Base-by-base conservation (phyloP, 2,329 filamentous ascomycete genomes). In the Phaeosphaeriaceae sp. region DNA sequence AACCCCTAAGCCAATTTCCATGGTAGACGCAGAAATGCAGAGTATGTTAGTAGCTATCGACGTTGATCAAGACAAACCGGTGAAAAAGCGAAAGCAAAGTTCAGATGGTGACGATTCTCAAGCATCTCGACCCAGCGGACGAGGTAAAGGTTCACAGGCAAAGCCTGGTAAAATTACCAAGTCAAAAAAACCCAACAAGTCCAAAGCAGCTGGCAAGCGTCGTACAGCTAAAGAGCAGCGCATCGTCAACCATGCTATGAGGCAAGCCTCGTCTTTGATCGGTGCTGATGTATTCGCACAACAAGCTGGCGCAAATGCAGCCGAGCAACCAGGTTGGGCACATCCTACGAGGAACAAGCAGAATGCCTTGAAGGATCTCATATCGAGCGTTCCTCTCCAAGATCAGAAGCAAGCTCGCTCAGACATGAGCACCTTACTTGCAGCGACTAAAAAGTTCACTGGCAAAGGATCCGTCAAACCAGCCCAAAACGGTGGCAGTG, bases 361-460 rank as follows among this genome's bases (percentile, higher is more conserved):
- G 0, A 54, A 72, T 17, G 76, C 76, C 0, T 44, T 79, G 17
- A 75, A 72, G 48, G 59, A 73, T 23, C 58, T 79, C 6, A 68
- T 79, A 29, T 68, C 72, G 0, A 73, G 68, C 17, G 58, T 78
- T 0, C 74, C 76, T 0, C 7, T 66, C 8, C 72, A 74, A n/a
- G 63, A 70, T 8, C 58, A 63, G 28, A 70, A 67, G 28, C 59
- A 62, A 8, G 68, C 67, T 0, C 56, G 54, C 3, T 42, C 48
- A 8, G 77, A 81, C 39, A 76, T 70, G 51, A 61, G 50, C 1
- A 60, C 58, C 7, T 61, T 81, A 0, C 13, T 72, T 0, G 54
- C 67, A 7, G 78, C 78, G 0, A 73, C 70, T 1, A 75, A 67
- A 35, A 64, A 74, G 4, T 80, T 81, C 46, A 54, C 67, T 52